Evolutionary conservation across 352 stramenopile genomes (phyloP).

Genomic region (Pythium dissimile): DNA sequence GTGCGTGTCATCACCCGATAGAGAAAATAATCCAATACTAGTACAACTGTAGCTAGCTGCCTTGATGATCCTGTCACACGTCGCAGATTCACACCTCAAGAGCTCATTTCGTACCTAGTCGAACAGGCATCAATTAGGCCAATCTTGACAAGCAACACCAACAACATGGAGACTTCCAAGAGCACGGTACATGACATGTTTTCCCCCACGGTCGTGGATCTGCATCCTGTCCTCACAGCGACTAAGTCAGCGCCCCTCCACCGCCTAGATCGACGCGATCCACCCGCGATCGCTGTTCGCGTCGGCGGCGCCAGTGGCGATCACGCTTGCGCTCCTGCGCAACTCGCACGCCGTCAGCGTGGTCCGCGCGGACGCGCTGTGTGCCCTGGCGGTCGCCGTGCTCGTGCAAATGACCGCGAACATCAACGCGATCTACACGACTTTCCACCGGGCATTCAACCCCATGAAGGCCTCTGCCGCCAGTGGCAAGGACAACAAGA

Average conservation of each 20-base stretch:
- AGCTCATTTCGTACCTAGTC: slow-evolving; percentile 21
- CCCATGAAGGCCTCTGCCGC: slow-evolving; percentile 27
- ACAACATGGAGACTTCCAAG: slow-evolving; percentile 56
- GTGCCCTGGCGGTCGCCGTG: slow-evolving; percentile 38
- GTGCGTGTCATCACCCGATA: slow-evolving; percentile 87
- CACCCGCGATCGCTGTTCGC: slow-evolving; percentile 56
- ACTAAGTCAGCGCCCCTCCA: neutral
- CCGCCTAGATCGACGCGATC: slow-evolving; percentile 37
- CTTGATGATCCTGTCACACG: slow-evolving; percentile 4
- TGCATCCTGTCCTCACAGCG: neutral
- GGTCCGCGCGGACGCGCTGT: slow-evolving; percentile 39
- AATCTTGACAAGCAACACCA: neutral
- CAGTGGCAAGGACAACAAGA: slow-evolving; percentile 35
- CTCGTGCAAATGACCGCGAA: slow-evolving; percentile 71
- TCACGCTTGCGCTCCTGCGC: slow-evolving; percentile 50
- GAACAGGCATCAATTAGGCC: neutral
- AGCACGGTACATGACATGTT: slow-evolving; percentile 34
- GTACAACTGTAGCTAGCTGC: no score
- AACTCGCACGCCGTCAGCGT: slow-evolving; percentile 24
- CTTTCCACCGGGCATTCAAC: slow-evolving; percentile 60
- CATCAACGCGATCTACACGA: slow-evolving; percentile 67
- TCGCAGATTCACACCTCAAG: slow-evolving; percentile 2
- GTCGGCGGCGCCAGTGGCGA: slow-evolving; percentile 44
- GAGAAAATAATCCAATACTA: slow-evolving; percentile 17
- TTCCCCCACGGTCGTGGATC: neutral